Conservation (phyloP, 257 asterid genomes). For the Lantana camara region DNA sequence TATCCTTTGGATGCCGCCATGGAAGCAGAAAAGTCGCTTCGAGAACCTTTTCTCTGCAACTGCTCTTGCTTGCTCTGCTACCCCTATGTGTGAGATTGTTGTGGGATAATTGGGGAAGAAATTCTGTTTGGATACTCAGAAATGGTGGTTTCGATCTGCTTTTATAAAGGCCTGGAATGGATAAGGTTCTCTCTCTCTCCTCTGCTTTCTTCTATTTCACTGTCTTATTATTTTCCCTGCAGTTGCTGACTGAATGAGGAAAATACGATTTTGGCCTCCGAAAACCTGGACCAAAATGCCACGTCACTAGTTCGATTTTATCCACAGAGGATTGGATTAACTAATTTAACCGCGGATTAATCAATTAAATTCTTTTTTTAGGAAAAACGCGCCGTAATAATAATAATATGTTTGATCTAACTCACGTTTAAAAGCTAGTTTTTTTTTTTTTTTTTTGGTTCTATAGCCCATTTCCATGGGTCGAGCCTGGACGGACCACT, state of each 20-base stretch:
- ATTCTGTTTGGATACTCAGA: constrained; percentile 6
- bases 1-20: constrained; percentile 84
- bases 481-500: no score
- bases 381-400: no score
- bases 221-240: constrained; percentile 31
- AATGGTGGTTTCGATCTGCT: constrained; percentile 38
- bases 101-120: constrained; percentile 1
- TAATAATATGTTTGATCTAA: no score
- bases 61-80: not conserved
- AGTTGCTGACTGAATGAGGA: constrained; percentile 10
- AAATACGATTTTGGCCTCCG: constrained; percentile 25
- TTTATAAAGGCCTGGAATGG: constrained; percentile 58
- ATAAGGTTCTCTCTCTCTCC: constrained; percentile 46
- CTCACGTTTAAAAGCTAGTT: no score
- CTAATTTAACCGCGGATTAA: not conserved
- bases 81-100: not conserved
- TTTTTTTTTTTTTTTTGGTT: no score
- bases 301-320: not conserved
- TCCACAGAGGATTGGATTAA: not conserved
- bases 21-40: not conserved
- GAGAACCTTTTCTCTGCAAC: not conserved
- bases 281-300: constrained; percentile 1
- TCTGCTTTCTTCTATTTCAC: constrained; percentile 28
- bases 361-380: no score
- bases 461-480: no score